These are phyloP conservation scores for Cyberlindnera saturnus DNA, from an alignment of 805 yeast genomes.

Conservation along the genomic window DNA sequence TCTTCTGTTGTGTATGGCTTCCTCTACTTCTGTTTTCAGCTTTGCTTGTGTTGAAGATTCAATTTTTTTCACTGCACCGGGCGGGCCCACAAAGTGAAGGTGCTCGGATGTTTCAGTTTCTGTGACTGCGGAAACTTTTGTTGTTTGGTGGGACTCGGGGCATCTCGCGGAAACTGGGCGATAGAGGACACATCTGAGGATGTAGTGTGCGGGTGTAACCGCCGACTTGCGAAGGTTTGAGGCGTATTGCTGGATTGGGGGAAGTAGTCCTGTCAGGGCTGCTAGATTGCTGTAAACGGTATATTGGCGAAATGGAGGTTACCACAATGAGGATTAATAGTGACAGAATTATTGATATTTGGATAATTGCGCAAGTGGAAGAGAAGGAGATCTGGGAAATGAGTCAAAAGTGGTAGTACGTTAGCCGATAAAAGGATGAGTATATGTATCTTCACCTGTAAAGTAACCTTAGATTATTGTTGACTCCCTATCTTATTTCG, in stretches of 20 bases:
- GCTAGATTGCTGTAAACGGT: no score
- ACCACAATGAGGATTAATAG: background rate
- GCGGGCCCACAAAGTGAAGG: constrained; percentile 1
- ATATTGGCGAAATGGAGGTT: background rate
- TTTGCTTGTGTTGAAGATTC: constrained; percentile 1
- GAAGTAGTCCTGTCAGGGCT: no score
- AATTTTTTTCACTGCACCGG: constrained; percentile 1
- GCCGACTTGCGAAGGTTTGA: background rate
- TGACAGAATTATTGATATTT: no score
- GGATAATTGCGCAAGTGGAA: no score
- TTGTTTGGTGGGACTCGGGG: background rate
- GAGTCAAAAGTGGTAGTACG: no score
- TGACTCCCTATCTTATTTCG: no score
- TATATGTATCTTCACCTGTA: no score
- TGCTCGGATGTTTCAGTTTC: background rate
- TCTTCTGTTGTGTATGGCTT: constrained; percentile 6
- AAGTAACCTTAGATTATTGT: no score
- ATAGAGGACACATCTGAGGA: background rate
- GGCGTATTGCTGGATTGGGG: no score
- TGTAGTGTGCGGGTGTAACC: constrained; percentile 1
- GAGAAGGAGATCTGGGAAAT: no score
- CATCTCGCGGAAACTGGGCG: background rate
- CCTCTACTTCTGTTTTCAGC: background rate
- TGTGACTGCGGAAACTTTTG: background rate
- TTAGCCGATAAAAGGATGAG: no score